Evolutionary conservation across 441 rosid species (phyloP).

Genomic region (Syzygium malaccense): DNA sequence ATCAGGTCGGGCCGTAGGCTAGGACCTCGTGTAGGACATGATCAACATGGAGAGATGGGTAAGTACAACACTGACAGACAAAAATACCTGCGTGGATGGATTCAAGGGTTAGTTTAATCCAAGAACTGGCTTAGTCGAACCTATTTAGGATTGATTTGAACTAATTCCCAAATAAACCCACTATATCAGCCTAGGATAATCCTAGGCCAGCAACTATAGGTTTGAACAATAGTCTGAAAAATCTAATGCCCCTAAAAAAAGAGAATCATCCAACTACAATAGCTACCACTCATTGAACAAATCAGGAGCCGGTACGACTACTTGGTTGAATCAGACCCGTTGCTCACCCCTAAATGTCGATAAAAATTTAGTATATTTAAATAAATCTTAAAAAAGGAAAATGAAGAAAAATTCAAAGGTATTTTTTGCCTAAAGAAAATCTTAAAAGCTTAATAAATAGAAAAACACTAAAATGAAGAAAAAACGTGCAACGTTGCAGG

Average conservation of each 20-base stretch:
- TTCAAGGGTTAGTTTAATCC: neutral
- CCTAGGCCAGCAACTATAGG: neutral
- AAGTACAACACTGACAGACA: accelerated
- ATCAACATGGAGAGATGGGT: neutral
- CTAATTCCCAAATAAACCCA: neutral
- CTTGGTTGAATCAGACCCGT: accelerated
- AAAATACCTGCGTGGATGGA: neutral
- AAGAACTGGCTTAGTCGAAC: neutral
- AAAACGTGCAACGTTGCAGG: no score
- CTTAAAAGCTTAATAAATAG: no score
- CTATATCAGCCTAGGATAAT: neutral
- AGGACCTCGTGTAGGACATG: neutral
- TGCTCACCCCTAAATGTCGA: neutral
- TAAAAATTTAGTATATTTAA: no score
- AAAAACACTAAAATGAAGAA: no score
- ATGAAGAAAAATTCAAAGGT: no score
- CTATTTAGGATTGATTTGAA: no score
- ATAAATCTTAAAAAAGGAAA: neutral
- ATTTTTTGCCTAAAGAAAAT: no score
- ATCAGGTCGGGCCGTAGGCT: neutral
- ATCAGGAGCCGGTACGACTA: neutral
- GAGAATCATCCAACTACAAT: neutral
- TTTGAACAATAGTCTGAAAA: neutral
- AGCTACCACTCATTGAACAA: neutral
- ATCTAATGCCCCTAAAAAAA: no score